Evolutionary conservation across 2,329 filamentous ascomycete genomes (phyloP).

Genomic region (Cordyceps tenuipes): DNA sequence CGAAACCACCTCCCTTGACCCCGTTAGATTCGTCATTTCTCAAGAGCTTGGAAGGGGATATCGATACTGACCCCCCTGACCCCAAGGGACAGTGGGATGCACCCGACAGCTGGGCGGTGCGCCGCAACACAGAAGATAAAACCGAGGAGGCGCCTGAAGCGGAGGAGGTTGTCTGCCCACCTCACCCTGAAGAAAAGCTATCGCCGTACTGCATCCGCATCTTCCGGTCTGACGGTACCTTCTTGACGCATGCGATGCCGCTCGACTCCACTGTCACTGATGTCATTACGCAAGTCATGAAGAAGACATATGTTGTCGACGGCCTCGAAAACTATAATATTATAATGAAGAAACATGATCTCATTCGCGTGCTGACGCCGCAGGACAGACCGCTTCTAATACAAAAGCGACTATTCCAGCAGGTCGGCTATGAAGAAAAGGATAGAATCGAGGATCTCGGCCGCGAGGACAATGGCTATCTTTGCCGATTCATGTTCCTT

Average conservation of each 20-base stretch:
- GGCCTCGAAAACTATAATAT: constrained; percentile 92
- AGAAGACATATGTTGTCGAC: constrained; percentile 89
- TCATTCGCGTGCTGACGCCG: constrained; percentile 70
- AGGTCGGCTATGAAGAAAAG: constrained; percentile 79
- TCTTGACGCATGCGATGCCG: constrained; percentile 79
- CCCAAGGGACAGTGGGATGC: constrained; percentile 72
- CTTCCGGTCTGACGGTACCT: constrained; percentile 88
- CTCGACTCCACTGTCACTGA: constrained; percentile 80
- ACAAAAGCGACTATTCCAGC: constrained; percentile 83
- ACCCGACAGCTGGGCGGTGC: constrained; percentile 94
- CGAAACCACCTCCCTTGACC: constrained; percentile 59
- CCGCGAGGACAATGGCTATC: constrained; percentile 92
- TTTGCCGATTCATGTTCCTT: constrained; percentile 92
- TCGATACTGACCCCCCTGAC: constrained; percentile 23
- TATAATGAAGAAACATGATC: constrained; percentile 85
- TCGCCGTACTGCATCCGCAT: constrained; percentile 86
- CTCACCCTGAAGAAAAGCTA: constrained; percentile 64
- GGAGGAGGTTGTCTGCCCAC: constrained; percentile 60
- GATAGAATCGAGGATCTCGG: constrained; percentile 90
- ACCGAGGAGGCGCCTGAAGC: constrained; percentile 48
- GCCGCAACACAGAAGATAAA: constrained; percentile 60
- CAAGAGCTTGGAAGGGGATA: constrained; percentile 36
- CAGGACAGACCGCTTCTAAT: constrained; percentile 80
- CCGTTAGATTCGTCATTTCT: constrained; percentile 55
- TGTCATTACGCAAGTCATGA: constrained; percentile 80